Evolutionary conservation across 2,329 filamentous ascomycete species (phyloP).

Genomic region (Colletotrichum tanaceti): DNA sequence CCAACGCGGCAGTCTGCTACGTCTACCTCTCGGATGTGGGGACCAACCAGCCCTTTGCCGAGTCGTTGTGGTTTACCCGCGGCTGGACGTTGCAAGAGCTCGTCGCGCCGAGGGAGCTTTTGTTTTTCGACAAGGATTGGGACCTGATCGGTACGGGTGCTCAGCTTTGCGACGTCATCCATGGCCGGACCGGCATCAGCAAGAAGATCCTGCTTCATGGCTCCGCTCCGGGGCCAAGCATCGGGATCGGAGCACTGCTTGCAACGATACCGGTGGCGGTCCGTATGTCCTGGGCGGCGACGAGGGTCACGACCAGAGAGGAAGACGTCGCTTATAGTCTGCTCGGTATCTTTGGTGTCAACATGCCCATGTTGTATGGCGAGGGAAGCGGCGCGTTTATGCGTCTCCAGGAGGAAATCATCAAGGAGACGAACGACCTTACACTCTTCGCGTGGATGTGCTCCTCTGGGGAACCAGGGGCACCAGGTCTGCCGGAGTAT

Average conservation of each 20-base stretch:
- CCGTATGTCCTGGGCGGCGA: conserved; percentile 46
- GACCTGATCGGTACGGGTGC: neutral
- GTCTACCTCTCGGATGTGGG: neutral
- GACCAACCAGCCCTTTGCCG: neutral
- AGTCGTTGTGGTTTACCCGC: neutral
- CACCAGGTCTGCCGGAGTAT: neutral
- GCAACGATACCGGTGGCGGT: neutral
- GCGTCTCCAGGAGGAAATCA: conserved; percentile 35
- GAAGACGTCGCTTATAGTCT: conserved; percentile 46
- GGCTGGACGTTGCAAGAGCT: conserved; percentile 6
- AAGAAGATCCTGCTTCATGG: neutral
- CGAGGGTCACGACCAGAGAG: conserved; percentile 40
- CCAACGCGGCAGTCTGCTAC: neutral
- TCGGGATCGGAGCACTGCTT: neutral
- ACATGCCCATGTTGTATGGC: conserved; percentile 45
- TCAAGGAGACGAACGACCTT: neutral
- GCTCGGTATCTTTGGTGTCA: conserved; percentile 46
- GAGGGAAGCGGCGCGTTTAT: conserved; percentile 44
- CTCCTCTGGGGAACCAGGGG: neutral
- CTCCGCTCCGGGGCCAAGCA: neutral
- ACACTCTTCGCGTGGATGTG: neutral
- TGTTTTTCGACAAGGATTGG: neutral
- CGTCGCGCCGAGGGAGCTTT: neutral
- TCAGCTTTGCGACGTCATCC: neutral
- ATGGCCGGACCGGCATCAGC: neutral